Evolutionary conservation across 2,329 filamentous ascomycete genomes (phyloP), one percentile per base, ranked within the genome.

Genomic region (Cadophora gregata): DNA sequence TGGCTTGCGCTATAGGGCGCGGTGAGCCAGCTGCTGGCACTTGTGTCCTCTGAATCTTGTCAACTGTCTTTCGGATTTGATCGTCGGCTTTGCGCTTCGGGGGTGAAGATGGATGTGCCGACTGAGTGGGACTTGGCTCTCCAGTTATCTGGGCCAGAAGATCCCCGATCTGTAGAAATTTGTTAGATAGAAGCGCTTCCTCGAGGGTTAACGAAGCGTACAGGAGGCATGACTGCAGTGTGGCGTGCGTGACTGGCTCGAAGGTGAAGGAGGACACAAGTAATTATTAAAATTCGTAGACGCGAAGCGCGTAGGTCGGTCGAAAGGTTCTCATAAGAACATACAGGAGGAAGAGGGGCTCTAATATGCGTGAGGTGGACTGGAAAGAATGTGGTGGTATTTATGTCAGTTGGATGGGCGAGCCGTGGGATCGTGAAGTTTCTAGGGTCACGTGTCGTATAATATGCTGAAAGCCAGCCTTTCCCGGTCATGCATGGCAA

Each of bases 91-190:
- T 90, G 70, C 87, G 83, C 77, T 90, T 90, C 31, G 79, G 72
- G 19, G 79, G 71, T 51, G 69, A 65, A 58, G 76, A 70, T 19
- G 76, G 69, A 62, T 74, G 47, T 12, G 71, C 71, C 19, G 79
- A 66, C 16, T 82, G 73, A 10, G 80, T 75, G 31, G 79, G 69
- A 63, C 76, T 72, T 50, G 81, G 78, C 75, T 83, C 81, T 69
- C 87, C 87, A 70, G 81, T 85, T 71, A 90, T 90, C 75, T 87
- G 84, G 71, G 86, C 87, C 38, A 88, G 81, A n/a, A 88, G 79
- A 70, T 87, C 85, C 68, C 82, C 79, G 72, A 88, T 87, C 83
- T 85, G 67, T 51, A 68, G 7, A 51, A 33, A 45, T 12, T n/a
- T 47, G 25, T 63, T 27, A 63, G 48, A 24, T 56, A 36, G 33